phyloP scores from a whole-genome alignment of 2,329 filamentous ascomycete genomes.

The Colletotrichum sp. region DNA sequence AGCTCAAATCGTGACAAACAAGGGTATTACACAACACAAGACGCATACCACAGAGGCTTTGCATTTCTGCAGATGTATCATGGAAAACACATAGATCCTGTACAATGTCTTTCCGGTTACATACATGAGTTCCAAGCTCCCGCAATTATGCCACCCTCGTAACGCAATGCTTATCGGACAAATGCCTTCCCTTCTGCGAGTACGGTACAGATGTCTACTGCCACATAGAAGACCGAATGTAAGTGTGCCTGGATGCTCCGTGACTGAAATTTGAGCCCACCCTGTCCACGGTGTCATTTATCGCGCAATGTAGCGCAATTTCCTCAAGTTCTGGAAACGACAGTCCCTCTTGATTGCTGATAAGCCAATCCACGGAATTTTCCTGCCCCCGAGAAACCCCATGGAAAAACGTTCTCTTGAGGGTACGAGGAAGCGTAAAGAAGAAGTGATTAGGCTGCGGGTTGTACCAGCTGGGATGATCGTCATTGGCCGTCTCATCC shows the following conservation, averaged over 20 bases:
- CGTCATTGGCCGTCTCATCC: background rate
- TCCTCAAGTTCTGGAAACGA: background rate
- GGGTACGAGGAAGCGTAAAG: background rate
- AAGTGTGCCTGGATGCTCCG: background rate
- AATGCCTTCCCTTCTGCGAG: background rate
- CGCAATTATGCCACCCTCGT: background rate
- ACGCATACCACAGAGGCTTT: background rate
- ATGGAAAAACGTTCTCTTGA: background rate
- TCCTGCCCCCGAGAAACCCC: rapidly evolving
- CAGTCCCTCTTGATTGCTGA: background rate
- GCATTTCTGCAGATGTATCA: background rate
- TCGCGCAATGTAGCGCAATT: background rate
- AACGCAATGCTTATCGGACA: background rate
- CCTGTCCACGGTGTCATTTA: background rate
- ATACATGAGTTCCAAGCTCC: rapidly evolving
- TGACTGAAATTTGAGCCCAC: background rate
- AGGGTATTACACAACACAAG: background rate
- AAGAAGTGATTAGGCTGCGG: background rate
- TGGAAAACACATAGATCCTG: background rate
- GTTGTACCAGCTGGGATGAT: background rate
- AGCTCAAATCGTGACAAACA: background rate
- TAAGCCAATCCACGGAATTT: background rate
- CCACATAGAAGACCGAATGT: background rate
- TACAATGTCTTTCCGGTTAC: background rate
- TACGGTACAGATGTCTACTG: background rate